A percentile compares a stretch with the other conserved stretches of the same genome.
Conservation (phyloP, 352 stramenopile genomes). For the Globisporangium recalcitrans region DNA sequence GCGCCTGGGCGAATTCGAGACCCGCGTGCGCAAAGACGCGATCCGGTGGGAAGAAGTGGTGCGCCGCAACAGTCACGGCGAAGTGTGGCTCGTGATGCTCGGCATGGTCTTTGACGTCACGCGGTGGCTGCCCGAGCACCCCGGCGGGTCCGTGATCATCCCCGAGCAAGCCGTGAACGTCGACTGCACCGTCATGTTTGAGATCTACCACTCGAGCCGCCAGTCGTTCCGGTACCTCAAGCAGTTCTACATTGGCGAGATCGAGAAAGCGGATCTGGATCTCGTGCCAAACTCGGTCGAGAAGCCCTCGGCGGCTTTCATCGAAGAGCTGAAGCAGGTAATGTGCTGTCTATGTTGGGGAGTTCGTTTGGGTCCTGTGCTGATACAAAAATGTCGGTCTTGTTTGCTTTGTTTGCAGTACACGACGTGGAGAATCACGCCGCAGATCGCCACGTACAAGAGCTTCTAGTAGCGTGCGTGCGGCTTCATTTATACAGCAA, state of each 20-base stretch:
- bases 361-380: neutral
- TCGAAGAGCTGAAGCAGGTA: conserved; percentile 70
- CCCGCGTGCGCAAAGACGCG: conserved; percentile 66
- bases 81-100: conserved; percentile 85
- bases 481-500: conserved; percentile 2
- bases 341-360: neutral
- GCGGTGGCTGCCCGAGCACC: conserved; percentile 84
- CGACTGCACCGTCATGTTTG: conserved; percentile 88
- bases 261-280: conserved; percentile 53
- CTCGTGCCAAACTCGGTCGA: conserved; percentile 45
- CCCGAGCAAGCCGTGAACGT: conserved; percentile 82
- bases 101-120: conserved; percentile 89
- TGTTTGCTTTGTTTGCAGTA: conserved; percentile 47
- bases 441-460: conserved; percentile 59
- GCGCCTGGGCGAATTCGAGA: conserved; percentile 76
- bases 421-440: conserved; percentile 73
- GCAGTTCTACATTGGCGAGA: conserved; percentile 89
- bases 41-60: conserved; percentile 83
- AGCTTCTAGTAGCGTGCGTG: conserved; percentile 50
- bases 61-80: conserved; percentile 59
- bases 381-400: too few relatives aligned
- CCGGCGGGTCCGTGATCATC: conserved; percentile 80
- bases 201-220: conserved; percentile 89
- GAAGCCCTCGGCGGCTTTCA: conserved; percentile 58
- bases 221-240: conserved; percentile 90